Evolutionary conservation across 1,139 yeast genomes (phyloP), one percentile per base, ranked within the genome.

Genomic region (Yamadazyma atlantica): DNA sequence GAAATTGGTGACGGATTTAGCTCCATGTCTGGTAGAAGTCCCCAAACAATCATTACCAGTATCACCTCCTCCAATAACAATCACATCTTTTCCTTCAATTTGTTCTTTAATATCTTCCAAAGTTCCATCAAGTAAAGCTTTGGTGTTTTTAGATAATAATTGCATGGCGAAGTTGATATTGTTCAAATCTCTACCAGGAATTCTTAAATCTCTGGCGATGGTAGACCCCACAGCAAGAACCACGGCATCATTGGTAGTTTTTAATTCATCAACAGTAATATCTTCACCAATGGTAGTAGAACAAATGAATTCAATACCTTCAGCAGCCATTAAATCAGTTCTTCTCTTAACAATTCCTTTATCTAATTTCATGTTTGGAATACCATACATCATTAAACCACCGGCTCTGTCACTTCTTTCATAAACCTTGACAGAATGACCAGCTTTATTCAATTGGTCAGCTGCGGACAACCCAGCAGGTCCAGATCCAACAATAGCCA

Each of bases 11-110:
- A 92, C 96, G n/a, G 95, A 85, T 61, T 85, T 82, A 48, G 97
- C 97, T 29, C 96, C 97, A 60, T 92, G 97, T 69, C 98, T 85
- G 32, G 95, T 92, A 22, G 97, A 81, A 28, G 98, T 92, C 67
- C 97, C 98, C 58, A 92, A 78, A 78, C 97, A 92, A 73, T 92
- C 98, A 60, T 92, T 92, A 79, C 98, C 98, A 32, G 98, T 92
- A 64, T 92, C 98, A 78, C 98, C 98, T 72, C 98, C 98, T 57
- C 98, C 98, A 71, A 92, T 90, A 42, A 92, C 97, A 57, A 92
- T 82, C 42, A 92, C 97, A 50, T 86, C 74, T 73, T 90, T 92
- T 51, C 95, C 97, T 46, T 75, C 80, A 45, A 92, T 67, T 45
- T 78, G 75, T 49, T 75, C 69, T 50, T 85, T 80, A 41, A 90